These are phyloP conservation scores for Nemania sp. DNA, from an alignment of 2,329 filamentous ascomycete genomes.

Conservation along the genomic window DNA sequence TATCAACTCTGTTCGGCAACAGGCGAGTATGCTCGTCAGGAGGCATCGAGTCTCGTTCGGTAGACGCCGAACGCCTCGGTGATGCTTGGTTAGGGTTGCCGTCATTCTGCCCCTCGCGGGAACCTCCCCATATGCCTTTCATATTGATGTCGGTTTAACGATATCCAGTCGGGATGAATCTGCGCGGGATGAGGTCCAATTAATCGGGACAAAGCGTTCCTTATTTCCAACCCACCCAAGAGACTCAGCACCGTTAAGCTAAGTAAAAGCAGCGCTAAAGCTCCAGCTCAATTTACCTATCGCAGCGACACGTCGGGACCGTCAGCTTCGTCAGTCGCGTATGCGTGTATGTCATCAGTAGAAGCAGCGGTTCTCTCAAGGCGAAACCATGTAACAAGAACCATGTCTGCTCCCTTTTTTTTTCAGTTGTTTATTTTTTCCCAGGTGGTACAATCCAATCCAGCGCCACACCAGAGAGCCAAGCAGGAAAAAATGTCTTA, in stretches of 20 bases:
- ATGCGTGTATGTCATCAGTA: too few species aligned
- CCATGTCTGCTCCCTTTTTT: too few species aligned
- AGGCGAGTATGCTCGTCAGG: constrained; percentile 65
- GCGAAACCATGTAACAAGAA: too few species aligned
- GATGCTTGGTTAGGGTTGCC: constrained; percentile 21
- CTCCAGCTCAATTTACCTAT: neutral
- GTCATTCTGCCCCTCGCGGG: constrained; percentile 26
- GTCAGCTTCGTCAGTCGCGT: too few species aligned
- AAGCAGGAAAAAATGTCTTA: neutral
- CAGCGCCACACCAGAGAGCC: too few species aligned
- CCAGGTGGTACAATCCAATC: too few species aligned
- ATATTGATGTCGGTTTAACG: constrained; percentile 26
- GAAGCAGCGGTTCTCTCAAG: too few species aligned
- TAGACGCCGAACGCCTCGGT: constrained; percentile 29
- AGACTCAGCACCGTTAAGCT: constrained; percentile 3
- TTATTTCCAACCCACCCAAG: too few species aligned
- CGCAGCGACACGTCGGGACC: too few species aligned
- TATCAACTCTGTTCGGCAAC: constrained; percentile 68
- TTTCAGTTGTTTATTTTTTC: too few species aligned
- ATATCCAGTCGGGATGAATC: neutral
- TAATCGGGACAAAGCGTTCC: neutral
- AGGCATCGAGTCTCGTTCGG: constrained; percentile 25
- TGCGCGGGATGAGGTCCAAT: neutral
- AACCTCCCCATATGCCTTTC: constrained; percentile 38
- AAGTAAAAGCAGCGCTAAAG: constrained; percentile 4